phyloP scores from a whole-genome alignment of 345 rosid species.

The Eucalyptus globulus region DNA sequence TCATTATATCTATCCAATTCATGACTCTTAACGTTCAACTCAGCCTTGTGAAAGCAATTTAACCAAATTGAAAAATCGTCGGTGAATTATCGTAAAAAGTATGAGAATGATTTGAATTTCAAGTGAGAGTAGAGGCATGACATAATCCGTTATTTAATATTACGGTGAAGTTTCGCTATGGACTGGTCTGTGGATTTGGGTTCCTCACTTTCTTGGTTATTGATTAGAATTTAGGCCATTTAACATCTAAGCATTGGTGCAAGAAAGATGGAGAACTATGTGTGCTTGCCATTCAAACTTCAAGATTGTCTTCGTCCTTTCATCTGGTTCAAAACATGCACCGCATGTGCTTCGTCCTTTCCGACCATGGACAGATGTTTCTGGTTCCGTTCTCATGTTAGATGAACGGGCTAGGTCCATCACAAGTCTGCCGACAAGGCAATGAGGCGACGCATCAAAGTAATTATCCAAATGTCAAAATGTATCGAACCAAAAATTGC shows the following conservation, averaged over 20 bases:
- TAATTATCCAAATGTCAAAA: neutral
- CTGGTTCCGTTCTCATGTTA: neutral
- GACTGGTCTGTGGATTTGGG: neutral
- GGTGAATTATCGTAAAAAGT: neutral
- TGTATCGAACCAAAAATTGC: neutral
- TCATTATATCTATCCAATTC: neutral
- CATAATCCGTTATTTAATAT: neutral
- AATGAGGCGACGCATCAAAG: neutral
- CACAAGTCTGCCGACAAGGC: rapidly evolving
- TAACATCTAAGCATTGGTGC: neutral
- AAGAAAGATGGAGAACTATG: neutral
- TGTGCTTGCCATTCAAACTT: neutral
- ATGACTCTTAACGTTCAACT: neutral
- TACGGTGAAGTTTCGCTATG: neutral
- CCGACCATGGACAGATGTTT: neutral
- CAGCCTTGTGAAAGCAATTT: neutral
- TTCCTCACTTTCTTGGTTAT: neutral
- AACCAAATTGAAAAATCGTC: neutral
- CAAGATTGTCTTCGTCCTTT: neutral
- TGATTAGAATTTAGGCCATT: neutral
- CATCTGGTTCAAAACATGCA: neutral
- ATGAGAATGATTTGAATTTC: neutral
- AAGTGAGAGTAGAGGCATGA: neutral
- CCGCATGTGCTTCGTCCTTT: neutral
- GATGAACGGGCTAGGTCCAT: neutral